Conservation (phyloP, 2,329 filamentous ascomycete species). For the Exophiala viscosa region DNA sequence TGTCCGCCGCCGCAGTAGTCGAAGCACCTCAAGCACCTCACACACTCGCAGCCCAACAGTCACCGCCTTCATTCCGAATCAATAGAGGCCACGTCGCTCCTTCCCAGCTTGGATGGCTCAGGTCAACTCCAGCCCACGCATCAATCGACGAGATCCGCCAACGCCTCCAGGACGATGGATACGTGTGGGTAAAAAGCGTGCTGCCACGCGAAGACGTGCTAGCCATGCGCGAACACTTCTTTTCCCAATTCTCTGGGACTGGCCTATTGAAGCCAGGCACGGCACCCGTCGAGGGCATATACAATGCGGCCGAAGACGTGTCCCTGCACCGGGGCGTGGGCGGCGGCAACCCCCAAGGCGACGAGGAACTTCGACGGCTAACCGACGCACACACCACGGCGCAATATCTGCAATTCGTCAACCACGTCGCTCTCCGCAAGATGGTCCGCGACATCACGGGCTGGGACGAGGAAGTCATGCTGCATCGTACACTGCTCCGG, state of each 20-base stretch:
- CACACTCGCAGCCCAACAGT: not conserved
- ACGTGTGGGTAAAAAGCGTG: conserved; percentile 41
- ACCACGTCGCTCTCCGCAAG: conserved; percentile 33
- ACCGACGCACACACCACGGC: conserved; percentile 33
- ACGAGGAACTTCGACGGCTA: conserved; percentile 27
- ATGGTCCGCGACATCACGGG: conserved; percentile 37
- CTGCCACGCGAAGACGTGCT: conserved; percentile 42
- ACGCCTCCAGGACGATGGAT: conserved; percentile 39
- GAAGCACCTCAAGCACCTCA: not conserved
- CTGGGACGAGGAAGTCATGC: conserved; percentile 36
- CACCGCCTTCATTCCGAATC: not conserved
- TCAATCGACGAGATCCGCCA: conserved; percentile 38
- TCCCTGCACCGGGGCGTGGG: conserved; percentile 36
- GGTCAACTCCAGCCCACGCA: conserved; percentile 32
- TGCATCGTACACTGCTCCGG: conserved; percentile 35
- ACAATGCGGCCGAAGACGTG: conserved; percentile 35
- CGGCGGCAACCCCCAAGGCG: conserved; percentile 29
- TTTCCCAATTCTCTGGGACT: conserved; percentile 37
- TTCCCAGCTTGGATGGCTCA: conserved; percentile 34
- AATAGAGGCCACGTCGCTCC: conserved; percentile 23
- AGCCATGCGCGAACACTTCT: conserved; percentile 40
- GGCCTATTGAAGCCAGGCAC: conserved; percentile 39
- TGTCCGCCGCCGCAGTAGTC: not conserved
- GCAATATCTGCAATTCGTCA: conserved; percentile 34
- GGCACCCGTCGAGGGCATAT: conserved; percentile 40